A percentile compares a stretch with the other conserved stretches of the same genome.
These are phyloP conservation scores for Panaeolus cyanescens DNA, from an alignment of 768 basidiomycete species.

Conservation along the genomic window DNA sequence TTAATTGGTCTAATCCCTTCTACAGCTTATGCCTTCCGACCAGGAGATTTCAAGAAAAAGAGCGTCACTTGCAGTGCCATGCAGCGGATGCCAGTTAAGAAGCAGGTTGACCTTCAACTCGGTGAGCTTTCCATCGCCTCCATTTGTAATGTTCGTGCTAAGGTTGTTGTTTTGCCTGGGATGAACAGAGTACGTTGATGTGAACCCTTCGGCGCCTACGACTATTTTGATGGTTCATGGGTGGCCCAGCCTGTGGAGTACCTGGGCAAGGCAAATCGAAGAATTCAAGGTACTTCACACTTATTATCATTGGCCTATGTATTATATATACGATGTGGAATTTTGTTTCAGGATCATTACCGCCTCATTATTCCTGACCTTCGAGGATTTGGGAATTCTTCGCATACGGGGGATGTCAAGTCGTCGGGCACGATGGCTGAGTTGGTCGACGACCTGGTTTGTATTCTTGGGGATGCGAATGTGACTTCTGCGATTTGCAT, in stretches of 20 bases:
- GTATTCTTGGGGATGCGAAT: conserved; percentile 55
- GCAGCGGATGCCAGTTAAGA: neutral
- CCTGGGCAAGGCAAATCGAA: conserved; percentile 72
- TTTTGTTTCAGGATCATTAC: conserved; percentile 66
- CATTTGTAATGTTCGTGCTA: neutral
- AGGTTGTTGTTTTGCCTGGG: neutral
- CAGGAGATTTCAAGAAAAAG: neutral
- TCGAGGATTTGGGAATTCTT: conserved; percentile 72
- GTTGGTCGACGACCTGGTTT: conserved; percentile 61
- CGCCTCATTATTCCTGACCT: conserved; percentile 62
- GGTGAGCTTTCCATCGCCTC: conserved; percentile 27
- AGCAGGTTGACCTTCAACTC: conserved; percentile 40
- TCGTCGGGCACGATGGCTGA: conserved; percentile 63
- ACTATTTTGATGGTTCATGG: conserved; percentile 75
- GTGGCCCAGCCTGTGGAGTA: conserved; percentile 79
- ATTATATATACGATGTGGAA: no score
- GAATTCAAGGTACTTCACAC: conserved; percentile 51
- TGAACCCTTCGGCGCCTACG: conserved; percentile 53
- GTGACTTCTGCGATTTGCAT: conserved; percentile 57
- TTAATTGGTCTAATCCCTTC: neutral
- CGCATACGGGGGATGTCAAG: conserved; percentile 62
- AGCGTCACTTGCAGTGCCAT: neutral
- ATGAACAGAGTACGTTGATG: conserved; percentile 58
- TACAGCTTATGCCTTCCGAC: neutral
- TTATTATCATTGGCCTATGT: neutral